Percentiles rank a stretch among this genome's conserved stretches.
Evolutionary conservation across 495 filamentous ascomycete species (phyloP).

Genomic region (Rusavskia elegans): DNA sequence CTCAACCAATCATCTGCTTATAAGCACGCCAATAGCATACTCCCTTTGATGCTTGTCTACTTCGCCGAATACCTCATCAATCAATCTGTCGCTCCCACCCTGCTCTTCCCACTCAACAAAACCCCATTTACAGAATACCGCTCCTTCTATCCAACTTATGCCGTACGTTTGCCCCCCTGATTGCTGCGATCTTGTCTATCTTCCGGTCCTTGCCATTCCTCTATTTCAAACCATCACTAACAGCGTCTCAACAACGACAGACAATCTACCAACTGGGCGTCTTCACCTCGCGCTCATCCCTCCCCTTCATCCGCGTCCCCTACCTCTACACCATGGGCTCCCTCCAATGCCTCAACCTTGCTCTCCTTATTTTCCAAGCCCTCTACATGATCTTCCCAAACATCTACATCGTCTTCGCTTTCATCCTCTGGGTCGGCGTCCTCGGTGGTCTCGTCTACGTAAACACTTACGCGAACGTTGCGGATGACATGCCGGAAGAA

Average conservation of each 20-base stretch:
- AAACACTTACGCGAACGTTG: slow-evolving; percentile 87
- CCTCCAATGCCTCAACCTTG: slow-evolving; percentile 70
- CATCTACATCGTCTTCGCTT: slow-evolving; percentile 59
- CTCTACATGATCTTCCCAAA: slow-evolving; percentile 64
- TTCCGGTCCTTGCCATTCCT: not conserved
- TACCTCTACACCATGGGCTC: slow-evolving; percentile 66
- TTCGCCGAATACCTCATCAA: slow-evolving; percentile 95
- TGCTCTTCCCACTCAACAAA: slow-evolving; percentile 63
- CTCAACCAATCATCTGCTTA: not conserved
- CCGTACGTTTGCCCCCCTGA: not conserved
- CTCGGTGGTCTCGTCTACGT: slow-evolving; percentile 87
- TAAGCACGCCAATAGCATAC: slow-evolving; percentile 45
- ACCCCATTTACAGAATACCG: slow-evolving; percentile 70
- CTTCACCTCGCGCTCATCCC: slow-evolving; percentile 82
- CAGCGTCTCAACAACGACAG: slow-evolving; percentile 41
- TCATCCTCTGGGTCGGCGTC: slow-evolving; percentile 87
- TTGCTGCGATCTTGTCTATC: too few species aligned
- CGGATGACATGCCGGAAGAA: slow-evolving; percentile 52
- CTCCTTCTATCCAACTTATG: slow-evolving; percentile 23
- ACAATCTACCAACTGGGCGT: slow-evolving; percentile 80
- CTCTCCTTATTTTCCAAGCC: slow-evolving; percentile 56
- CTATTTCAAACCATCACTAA: slow-evolving; percentile 37
- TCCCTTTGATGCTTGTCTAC: slow-evolving; percentile 83
- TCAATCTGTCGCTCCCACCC: slow-evolving; percentile 74
- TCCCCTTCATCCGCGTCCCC: slow-evolving; percentile 69